Evolutionary conservation across 1,284 basidiomycete species (phyloP), one percentile per base, ranked within the genome.

Genomic region (Cryptococcus sp.): DNA sequence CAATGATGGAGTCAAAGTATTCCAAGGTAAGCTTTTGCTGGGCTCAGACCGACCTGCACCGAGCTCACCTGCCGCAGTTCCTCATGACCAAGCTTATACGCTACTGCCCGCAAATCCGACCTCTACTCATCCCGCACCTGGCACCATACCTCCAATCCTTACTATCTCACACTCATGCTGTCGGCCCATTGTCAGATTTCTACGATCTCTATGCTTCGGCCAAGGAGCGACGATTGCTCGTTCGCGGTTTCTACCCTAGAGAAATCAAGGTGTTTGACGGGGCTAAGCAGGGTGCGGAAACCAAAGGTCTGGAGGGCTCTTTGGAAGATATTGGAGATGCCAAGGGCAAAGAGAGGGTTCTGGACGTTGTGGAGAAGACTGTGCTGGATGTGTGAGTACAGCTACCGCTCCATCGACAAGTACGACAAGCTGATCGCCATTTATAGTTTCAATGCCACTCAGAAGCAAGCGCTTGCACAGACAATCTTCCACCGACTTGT

Each of bases 121-220:
- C 69, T 8, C 67, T 69, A 20, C 91, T 94, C 60, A 81, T 93
- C 45, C 80, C 82, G 38, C 88, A 91, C 71, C 89, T 93, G 73
- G 85, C 89, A 56, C 83, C 84, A 0, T 81, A 86, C 57, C 84
- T 93, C 34, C 78, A 89, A 34, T 84, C 85, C 7, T 81, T 94
- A 25, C 81, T 95, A 13, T 82, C 90, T 5, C 91, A 94, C 72
- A 83, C 88, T 2, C 88, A 93, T 67, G 90, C 91, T 0, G 86
- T 89, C 0, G 81, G 84, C 8, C 88, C 91, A 5, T 81, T 95
- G 15, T 88, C 91, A 0, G 91, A 93, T 70, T 84, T 91, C 3
- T 95, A 89, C 68, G 91, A 93, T 71, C 83, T 93, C 0, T 88
- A 90, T 68, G 84, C 87, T 2, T 90, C 91, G 50, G 86, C 89